These are phyloP conservation scores for Magnolia officinalis DNA, from an alignment of 164 flowering plant genomes.

Conservation along the genomic window DNA sequence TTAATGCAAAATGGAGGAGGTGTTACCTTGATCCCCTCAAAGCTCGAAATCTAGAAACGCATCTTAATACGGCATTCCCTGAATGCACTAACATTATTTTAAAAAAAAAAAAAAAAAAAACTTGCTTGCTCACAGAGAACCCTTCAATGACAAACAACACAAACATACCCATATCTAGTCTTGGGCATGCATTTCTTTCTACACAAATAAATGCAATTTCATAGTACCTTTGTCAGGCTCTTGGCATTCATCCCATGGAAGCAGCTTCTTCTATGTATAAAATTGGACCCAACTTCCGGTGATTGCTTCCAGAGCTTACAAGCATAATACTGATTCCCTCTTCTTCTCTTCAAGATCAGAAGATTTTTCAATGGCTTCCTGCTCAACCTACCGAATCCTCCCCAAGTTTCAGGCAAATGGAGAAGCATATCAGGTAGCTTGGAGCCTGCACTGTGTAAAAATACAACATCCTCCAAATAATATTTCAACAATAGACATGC, in stretches of 20 bases:
- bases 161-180: too few species aligned
- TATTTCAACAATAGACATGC: slow-evolving; percentile 12
- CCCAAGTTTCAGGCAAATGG: not conserved
- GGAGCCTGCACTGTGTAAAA: slow-evolving; percentile 2
- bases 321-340: not conserved
- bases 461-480: slow-evolving; percentile 9
- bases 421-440: not conserved
- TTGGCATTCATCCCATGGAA: not conserved
- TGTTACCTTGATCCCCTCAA: too few species aligned
- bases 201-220: too few species aligned
- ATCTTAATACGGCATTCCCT: too few species aligned
- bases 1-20: too few species aligned
- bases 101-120: too few species aligned
- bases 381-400: not conserved
- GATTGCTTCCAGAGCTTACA: not conserved
- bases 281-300: not conserved
- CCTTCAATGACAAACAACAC: too few species aligned
- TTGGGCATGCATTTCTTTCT: too few species aligned
- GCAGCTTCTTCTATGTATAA: not conserved
- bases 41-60: too few species aligned
- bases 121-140: too few species aligned
- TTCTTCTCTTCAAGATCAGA: not conserved
- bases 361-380: not conserved
- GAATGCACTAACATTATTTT: too few species aligned
- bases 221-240: not conserved